Conservation (phyloP, 2,329 filamentous ascomycete genomes). For the Colletotrichum liriopes region DNA sequence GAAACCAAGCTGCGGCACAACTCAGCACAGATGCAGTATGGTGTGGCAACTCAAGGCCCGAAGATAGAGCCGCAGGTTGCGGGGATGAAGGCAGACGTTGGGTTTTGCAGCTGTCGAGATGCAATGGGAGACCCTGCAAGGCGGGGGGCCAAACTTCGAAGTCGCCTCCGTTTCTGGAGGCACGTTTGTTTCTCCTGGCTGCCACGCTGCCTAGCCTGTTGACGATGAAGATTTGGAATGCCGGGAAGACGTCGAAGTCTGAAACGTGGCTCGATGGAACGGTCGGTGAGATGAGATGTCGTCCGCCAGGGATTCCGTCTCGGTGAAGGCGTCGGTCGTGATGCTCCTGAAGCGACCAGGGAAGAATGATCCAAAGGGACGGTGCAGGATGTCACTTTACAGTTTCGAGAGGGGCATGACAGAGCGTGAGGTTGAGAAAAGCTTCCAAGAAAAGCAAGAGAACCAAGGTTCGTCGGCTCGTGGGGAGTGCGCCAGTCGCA, state of each 20-base stretch:
- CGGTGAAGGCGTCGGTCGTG: slow-evolving; percentile 7
- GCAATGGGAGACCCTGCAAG: slow-evolving; percentile 38
- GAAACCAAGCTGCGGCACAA: slow-evolving; percentile 43
- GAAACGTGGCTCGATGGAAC: slow-evolving; percentile 37
- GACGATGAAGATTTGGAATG: slow-evolving; percentile 30
- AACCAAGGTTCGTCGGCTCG: slow-evolving; percentile 13
- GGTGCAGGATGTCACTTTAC: slow-evolving; percentile 23
- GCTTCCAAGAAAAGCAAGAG: neutral
- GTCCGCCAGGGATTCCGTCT: slow-evolving; percentile 23
- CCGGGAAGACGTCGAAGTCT: slow-evolving; percentile 16
- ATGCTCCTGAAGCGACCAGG: slow-evolving; percentile 7
- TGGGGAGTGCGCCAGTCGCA: slow-evolving; percentile 17
- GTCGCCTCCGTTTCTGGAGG: slow-evolving; percentile 29
- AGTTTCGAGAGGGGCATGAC: neutral
- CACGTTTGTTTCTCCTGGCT: slow-evolving; percentile 24
- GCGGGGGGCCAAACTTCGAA: slow-evolving; percentile 14
- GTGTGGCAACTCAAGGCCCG: slow-evolving; percentile 36
- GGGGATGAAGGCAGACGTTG: slow-evolving; percentile 24
- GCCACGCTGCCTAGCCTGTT: neutral
- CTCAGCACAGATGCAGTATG: slow-evolving; percentile 41
- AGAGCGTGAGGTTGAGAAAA: neutral
- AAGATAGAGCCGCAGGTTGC: slow-evolving; percentile 28
- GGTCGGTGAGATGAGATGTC: slow-evolving; percentile 36
- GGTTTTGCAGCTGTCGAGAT: slow-evolving; percentile 23
- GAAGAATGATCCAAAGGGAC: slow-evolving; percentile 8